These are phyloP conservation scores for Nemania sp. DNA, from an alignment of 2,329 filamentous ascomycete genomes.

Conservation along the genomic window DNA sequence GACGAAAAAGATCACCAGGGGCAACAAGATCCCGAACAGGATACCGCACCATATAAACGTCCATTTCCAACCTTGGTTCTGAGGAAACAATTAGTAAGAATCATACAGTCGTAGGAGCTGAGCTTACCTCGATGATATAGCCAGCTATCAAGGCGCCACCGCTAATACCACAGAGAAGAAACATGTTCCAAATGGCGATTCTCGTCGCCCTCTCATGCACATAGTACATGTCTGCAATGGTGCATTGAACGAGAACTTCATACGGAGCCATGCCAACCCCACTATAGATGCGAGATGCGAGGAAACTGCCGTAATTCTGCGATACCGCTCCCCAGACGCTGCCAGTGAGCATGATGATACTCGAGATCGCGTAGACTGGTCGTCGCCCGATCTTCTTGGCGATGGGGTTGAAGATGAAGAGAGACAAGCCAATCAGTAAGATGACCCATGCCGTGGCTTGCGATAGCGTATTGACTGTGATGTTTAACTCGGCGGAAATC, in stretches of 20 bases:
- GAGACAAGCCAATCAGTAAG: slow-evolving; percentile 50
- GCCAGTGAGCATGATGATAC: slow-evolving; percentile 50
- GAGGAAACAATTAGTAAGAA: slow-evolving; percentile 12
- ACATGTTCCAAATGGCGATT: slow-evolving; percentile 47
- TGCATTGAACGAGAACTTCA: slow-evolving; percentile 57
- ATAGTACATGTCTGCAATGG: slow-evolving; percentile 51
- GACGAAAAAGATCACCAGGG: slow-evolving; percentile 52
- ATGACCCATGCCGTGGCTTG: slow-evolving; percentile 54
- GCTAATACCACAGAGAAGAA: slow-evolving; percentile 46
- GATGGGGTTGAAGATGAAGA: slow-evolving; percentile 55
- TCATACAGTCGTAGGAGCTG: not conserved
- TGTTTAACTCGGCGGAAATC: slow-evolving; percentile 47
- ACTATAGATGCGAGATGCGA: slow-evolving; percentile 50
- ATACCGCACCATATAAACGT: slow-evolving; percentile 53
- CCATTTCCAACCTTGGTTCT: slow-evolving; percentile 47
- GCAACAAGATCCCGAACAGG: slow-evolving; percentile 47
- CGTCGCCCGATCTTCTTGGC: slow-evolving; percentile 55
- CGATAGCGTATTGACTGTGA: slow-evolving; percentile 48
- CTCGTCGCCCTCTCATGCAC: slow-evolving; percentile 50
- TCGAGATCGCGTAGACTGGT: slow-evolving; percentile 53
- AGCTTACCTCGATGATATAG: slow-evolving; percentile 43
- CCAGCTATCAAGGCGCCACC: slow-evolving; percentile 46
- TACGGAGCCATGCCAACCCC: slow-evolving; percentile 55
- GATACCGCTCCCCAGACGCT: slow-evolving; percentile 52
- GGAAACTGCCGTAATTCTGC: slow-evolving; percentile 48